Base-by-base conservation (phyloP, 176 grass and related monocot genomes). In the Oryza glumipatula region DNA sequence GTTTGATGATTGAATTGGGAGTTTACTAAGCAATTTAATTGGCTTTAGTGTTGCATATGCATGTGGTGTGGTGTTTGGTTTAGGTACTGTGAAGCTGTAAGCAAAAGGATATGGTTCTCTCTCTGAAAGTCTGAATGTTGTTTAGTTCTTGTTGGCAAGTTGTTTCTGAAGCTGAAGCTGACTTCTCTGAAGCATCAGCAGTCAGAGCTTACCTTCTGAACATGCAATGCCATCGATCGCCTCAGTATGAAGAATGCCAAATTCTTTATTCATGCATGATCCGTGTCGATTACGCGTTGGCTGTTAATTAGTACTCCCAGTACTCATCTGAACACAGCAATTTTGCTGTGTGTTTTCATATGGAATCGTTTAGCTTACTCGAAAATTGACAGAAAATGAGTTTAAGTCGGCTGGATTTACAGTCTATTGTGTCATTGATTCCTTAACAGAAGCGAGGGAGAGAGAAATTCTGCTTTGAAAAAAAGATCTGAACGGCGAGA, bases 11-110 rank as follows among this genome's bases (percentile, higher is more conserved):
- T 28, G 28, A 28, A 28, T 28, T 51, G 21, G 28, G 39, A 19
- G 19, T 56, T 30, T 70, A 64, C 26, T 21, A 76, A 70, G 86
- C 86, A 70, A 82, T 19, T 19, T 28, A 70, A 38, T 80, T 80
- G 19, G 2, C 46, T 6, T 67, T 6, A 16, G 47, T 52, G 3
- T 21, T 58, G 54, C 19, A 56, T 61, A 3, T 58, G 54, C 19
- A 56, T 61, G 1, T 21, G n/a, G 74, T 73, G 77, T 74, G 69
- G 15, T 28, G 69, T 39, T 19, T 19, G n/a, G 21, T 73, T 74
- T 66, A 47, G 68, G 76, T 35, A 48, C 28, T 72, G 19, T 54
- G 8, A 61, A 78, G 83, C 67, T 77, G 65, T 35, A 23, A 45
- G 11, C 3, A 41, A 6, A 21, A 63, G 58, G 22, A 22, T 19